Evolutionary conservation across 257 asterid genomes (phyloP), one percentile per base, ranked within the genome.

Genomic region (Jasminum sambac): DNA sequence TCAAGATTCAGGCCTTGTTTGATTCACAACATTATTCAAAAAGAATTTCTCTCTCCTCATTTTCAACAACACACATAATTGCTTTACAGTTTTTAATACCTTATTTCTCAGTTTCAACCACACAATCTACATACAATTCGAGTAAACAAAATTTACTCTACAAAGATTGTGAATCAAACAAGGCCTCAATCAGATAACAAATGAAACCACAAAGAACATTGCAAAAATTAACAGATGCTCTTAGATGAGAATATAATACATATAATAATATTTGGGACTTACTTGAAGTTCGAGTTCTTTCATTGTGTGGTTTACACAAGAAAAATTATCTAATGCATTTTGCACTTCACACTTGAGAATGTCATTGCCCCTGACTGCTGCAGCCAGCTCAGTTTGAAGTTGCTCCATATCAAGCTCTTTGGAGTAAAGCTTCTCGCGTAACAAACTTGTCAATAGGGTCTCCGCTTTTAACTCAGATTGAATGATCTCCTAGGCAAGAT

Each of bases 271-370:
- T 17, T 60, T 64, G 42, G 21, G 70, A 39, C 68, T 78, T 74
- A 88, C 99, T 91, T 91, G 95, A 81, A 92, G 89, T 71, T 92
- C 97, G 44, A 88, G 85, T 48, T 90, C 96, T 81, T 95, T 92
- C 92, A 80, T 78, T 84, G 82, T 80, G 80, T 95, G 97, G 80
- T 84, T 88, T 67, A 77, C 30, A 71, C 96, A 95, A 46, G 98
- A 85, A 75, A 88, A 83, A 61, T 81, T 83, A 81, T 95, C 99
- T 71, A 80, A 25, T 24, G 96, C 90, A 77, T 88, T 90, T 77
- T 92, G 96, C 48, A 88, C 85, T 80, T 95, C 98, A 68, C 92
- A 84, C 80, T 86, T 92, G 76, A 90, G 92, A 67, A 90, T 79
- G 37, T 95, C 98, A 39, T 84, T 86, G 67, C 95, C 90, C 76